Percentiles rank a stretch among this genome's conserved stretches.
phyloP scores from a whole-genome alignment of 1,284 basidiomycete species.

The Acaromyces ingoldii region DNA sequence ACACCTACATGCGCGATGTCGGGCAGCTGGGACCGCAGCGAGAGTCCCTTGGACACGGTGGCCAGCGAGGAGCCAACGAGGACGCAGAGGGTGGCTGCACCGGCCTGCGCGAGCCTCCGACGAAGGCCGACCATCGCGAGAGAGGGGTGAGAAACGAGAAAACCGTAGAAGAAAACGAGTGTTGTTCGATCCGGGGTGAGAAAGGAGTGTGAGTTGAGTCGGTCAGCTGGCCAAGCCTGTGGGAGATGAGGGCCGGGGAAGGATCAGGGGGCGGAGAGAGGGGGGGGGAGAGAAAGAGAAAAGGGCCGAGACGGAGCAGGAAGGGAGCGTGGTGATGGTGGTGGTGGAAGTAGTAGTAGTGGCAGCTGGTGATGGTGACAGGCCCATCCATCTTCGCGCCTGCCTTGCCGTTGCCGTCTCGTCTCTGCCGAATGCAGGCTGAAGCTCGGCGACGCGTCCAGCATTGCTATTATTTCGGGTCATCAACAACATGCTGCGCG shows the following conservation, averaged over 20 bases:
- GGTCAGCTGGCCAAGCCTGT: no score
- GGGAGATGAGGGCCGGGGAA: no score
- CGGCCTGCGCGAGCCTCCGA: slow-evolving; percentile 7
- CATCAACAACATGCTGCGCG: no score
- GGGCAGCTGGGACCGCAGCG: slow-evolving; percentile 32
- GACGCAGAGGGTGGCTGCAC: no score
- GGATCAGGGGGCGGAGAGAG: neutral
- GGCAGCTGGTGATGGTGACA: no score
- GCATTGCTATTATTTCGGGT: no score
- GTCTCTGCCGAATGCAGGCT: no score
- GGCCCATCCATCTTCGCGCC: no score
- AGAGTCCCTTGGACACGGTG: no score
- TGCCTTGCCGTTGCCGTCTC: no score
- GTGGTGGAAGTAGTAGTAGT: slow-evolving; percentile 1
- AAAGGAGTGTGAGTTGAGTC: neutral
- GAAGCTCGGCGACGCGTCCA: no score
- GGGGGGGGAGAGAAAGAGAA: neutral
- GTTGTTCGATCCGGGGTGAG: no score
- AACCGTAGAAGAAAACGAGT: neutral
- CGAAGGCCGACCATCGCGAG: neutral
- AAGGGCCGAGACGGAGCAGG: neutral
- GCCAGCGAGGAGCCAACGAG: slow-evolving; percentile 18
- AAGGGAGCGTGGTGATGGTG: neutral
- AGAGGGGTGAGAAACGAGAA: neutral
- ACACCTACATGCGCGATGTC: slow-evolving; percentile 32